These are phyloP conservation scores for Candida frijolesensis DNA, from an alignment of 1,139 yeast genomes.

Conservation along the genomic window DNA sequence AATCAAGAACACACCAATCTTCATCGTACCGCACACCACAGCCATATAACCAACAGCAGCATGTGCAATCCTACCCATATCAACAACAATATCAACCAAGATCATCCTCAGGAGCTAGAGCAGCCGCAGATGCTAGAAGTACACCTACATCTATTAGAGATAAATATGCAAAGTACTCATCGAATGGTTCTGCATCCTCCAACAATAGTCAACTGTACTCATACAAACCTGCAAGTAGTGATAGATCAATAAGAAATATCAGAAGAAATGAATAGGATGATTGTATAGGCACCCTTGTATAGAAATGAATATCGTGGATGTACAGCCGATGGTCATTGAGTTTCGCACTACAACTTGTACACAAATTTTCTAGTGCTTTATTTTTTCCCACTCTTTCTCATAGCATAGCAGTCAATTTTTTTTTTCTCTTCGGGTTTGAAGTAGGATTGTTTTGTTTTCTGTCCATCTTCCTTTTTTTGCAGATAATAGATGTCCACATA, in stretches of 20 bases:
- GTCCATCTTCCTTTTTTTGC: background rate
- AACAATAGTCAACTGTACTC: slow-evolving; percentile 4
- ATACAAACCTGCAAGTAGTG: slow-evolving; percentile 16
- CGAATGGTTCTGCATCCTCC: slow-evolving; percentile 7
- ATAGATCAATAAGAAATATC: slow-evolving; percentile 28
- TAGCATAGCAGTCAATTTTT: background rate
- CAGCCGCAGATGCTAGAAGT: background rate
- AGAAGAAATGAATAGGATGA: slow-evolving; percentile 19
- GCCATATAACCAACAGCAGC: background rate
- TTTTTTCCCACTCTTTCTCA: too few species aligned
- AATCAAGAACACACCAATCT: slow-evolving; percentile 1
- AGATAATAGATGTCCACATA: background rate
- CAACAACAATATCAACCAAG: slow-evolving; percentile 1
- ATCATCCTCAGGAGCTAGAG: background rate
- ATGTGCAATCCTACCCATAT: background rate
- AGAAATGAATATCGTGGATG: background rate
- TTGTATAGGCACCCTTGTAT: background rate
- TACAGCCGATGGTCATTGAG: background rate
- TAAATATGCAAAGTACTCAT: slow-evolving; percentile 34
- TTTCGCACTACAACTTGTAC: background rate
- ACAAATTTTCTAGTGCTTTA: too few species aligned
- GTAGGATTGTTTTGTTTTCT: background rate
- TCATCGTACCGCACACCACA: background rate
- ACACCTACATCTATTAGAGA: slow-evolving; percentile 26
- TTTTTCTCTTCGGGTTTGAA: background rate